phyloP scores from a whole-genome alignment of 805 yeast species.

The Nakazawaea sp. region DNA sequence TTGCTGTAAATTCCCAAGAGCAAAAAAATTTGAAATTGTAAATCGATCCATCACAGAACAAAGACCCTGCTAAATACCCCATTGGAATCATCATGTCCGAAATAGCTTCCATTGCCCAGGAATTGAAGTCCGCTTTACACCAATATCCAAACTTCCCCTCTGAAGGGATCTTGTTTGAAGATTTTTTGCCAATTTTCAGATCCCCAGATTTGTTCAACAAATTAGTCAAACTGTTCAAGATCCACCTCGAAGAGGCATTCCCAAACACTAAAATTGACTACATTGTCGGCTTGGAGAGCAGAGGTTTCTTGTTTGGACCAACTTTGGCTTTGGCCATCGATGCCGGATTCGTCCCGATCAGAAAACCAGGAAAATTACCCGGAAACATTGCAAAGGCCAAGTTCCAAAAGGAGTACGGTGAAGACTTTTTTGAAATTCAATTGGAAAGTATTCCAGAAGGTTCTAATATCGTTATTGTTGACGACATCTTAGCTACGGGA shows the following conservation, averaged over 20 bases:
- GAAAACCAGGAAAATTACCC: conserved; percentile 94
- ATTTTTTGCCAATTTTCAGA: conserved; percentile 90
- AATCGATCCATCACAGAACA: no score
- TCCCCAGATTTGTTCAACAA: conserved; percentile 75
- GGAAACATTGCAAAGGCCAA: conserved; percentile 70
- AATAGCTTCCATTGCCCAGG: conserved; percentile 29
- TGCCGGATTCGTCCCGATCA: conserved; percentile 90
- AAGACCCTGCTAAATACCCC: no score
- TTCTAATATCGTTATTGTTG: conserved; percentile 79
- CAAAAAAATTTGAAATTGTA: no score
- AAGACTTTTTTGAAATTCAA: conserved; percentile 86
- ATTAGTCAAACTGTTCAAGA: conserved; percentile 71
- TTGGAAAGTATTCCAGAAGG: conserved; percentile 72
- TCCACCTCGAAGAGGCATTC: conserved; percentile 55
- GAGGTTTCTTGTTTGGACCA: conserved; percentile 97
- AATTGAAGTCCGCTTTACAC: conserved; percentile 45
- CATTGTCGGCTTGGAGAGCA: conserved; percentile 89
- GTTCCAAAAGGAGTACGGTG: conserved; percentile 89
- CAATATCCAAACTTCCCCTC: conserved; percentile 94
- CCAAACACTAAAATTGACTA: conserved; percentile 67
- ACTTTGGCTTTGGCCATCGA: conserved; percentile 82
- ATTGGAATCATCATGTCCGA: no score
- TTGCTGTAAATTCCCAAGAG: no score
- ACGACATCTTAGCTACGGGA: conserved; percentile 97
- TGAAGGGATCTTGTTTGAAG: conserved; percentile 92